A percentile compares a stretch with the other conserved stretches of the same genome.
These are phyloP conservation scores for Monosporascus sp. DNA, from an alignment of 2,329 filamentous ascomycete species.

Conservation along the genomic window DNA sequence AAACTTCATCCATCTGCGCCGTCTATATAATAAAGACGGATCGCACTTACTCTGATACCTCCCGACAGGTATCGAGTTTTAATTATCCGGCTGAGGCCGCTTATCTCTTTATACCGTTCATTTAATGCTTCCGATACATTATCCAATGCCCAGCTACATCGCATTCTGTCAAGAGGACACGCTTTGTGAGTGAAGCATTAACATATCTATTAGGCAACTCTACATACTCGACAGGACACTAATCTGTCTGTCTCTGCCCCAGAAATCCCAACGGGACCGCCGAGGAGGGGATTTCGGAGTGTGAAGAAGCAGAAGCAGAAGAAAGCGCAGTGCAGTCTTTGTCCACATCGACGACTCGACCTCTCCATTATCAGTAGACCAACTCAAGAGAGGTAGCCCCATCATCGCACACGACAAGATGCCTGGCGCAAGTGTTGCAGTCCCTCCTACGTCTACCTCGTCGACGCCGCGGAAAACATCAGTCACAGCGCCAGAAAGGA, in stretches of 20 bases:
- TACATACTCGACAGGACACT: not conserved
- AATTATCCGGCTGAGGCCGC: not conserved
- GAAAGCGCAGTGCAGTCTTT: not conserved
- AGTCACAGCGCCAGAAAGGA: constrained; percentile 76
- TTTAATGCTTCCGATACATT: not conserved
- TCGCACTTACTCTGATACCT: not conserved
- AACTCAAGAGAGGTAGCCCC: constrained; percentile 7
- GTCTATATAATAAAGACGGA: not conserved
- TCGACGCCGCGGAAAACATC: constrained; percentile 72
- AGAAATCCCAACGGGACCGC: not conserved
- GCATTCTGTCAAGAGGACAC: not conserved
- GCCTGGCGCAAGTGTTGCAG: constrained; percentile 65
- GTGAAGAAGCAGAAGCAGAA: not conserved
- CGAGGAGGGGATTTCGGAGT: not conserved
- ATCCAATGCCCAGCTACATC: constrained; percentile 1
- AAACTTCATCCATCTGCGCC: not conserved
- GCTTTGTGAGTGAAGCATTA: not conserved
- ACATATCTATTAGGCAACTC: not conserved
- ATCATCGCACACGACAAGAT: constrained; percentile 44
- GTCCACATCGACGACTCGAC: not conserved
- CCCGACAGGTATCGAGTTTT: not conserved
- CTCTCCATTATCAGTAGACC: not conserved
- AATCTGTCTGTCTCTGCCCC: not conserved
- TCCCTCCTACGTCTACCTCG: constrained; percentile 54
- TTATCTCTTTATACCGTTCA: not conserved